A percentile compares a stretch with the other conserved stretches of the same genome.
Conservation (phyloP, 2,329 filamentous ascomycete genomes). For the Paraconiothyrium brasiliense region DNA sequence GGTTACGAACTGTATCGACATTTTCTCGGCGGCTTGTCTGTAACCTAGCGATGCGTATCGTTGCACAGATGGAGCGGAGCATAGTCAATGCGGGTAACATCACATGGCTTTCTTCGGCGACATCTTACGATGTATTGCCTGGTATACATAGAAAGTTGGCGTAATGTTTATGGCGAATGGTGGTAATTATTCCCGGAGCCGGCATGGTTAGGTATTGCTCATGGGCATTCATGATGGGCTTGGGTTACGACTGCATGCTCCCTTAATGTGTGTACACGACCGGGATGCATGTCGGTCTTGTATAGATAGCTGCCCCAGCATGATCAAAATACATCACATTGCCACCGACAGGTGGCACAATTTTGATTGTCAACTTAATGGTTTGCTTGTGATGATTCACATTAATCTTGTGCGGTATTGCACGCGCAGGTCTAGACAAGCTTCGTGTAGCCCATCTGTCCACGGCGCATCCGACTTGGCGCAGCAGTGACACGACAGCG, state of each 20-base stretch:
- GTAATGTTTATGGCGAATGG: constrained; percentile 13
- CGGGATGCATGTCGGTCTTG: constrained; percentile 12
- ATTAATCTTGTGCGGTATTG: background rate
- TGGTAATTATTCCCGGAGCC: constrained; percentile 12
- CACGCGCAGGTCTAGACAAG: constrained; percentile 1
- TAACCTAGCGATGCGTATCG: background rate
- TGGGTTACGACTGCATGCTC: constrained; percentile 11
- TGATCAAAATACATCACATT: constrained; percentile 10
- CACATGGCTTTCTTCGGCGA: constrained; percentile 9
- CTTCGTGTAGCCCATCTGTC: constrained; percentile 1
- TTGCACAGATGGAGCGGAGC: constrained; percentile 13
- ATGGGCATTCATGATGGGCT: constrained; percentile 13
- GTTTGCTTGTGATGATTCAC: background rate
- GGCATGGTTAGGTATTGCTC: constrained; percentile 12
- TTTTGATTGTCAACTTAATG: background rate
- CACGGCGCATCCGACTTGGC: background rate
- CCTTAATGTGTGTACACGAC: constrained; percentile 13
- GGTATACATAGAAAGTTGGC: constrained; percentile 9
- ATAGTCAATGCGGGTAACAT: constrained; percentile 11
- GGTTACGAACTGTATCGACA: constrained; percentile 7
- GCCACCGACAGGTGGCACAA: constrained; percentile 6
- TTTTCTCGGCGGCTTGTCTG: constrained; percentile 12
- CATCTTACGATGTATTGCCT: background rate
- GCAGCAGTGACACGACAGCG: constrained; percentile 7
- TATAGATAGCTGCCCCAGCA: constrained; percentile 14